A percentile compares a stretch with the other conserved stretches of the same genome.
Conservation (phyloP, 768 basidiomycete genomes). For the Russula emetica region DNA sequence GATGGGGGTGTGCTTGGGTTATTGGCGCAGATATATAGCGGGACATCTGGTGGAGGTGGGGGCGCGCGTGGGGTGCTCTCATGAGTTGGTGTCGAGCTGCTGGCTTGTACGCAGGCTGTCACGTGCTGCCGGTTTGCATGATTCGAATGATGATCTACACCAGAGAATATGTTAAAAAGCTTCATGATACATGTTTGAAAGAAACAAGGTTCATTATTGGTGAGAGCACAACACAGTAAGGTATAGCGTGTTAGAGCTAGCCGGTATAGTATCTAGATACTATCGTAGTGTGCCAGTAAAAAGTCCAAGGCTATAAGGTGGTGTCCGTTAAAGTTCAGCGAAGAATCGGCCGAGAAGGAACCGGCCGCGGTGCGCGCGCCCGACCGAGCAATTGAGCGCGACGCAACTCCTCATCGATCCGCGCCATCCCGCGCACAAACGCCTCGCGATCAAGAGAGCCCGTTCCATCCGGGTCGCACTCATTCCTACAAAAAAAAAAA, state of each 20-base stretch:
- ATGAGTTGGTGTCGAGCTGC: background rate
- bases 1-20: slow-evolving; percentile 84
- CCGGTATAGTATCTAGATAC: background rate
- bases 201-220: background rate
- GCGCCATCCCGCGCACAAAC: slow-evolving; percentile 74
- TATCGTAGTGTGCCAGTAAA: background rate
- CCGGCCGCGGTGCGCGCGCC: background rate
- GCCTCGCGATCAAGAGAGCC: slow-evolving; percentile 56
- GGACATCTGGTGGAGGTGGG: slow-evolving; percentile 35
- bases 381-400: slow-evolving; percentile 39
- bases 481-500: slow-evolving; percentile 44
- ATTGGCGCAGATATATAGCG: slow-evolving; percentile 80
- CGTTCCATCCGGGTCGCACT: slow-evolving; percentile 51
- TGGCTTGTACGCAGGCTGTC: no score
- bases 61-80: slow-evolving; percentile 19
- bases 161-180: background rate
- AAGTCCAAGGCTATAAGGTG: background rate
- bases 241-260: background rate
- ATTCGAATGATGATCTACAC: background rate
- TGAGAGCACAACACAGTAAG: background rate
- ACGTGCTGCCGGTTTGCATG: no score
- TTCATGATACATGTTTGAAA: background rate
- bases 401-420: slow-evolving; percentile 71
- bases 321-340: slow-evolving; percentile 7
- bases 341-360: slow-evolving; percentile 20